Evolutionary conservation across 2,329 filamentous ascomycete species (phyloP).

Genomic region (Ascochyta koolunga): DNA sequence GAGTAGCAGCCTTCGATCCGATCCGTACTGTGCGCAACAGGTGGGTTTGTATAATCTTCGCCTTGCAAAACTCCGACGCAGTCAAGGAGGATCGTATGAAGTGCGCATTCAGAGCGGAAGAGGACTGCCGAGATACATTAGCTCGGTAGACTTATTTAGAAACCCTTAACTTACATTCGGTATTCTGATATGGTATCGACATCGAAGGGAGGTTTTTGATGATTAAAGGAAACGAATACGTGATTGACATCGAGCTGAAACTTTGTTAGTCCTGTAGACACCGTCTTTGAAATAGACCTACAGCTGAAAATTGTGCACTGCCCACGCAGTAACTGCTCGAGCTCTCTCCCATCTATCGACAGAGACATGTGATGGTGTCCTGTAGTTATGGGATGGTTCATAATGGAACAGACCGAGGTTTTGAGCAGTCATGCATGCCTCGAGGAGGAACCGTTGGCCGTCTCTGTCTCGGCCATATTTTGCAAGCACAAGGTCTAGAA

Average conservation of each 20-base stretch:
- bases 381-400: constrained; percentile 6
- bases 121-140: constrained; percentile 24
- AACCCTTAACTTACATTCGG: constrained; percentile 24
- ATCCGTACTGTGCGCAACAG: constrained; percentile 20
- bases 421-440: constrained; percentile 34
- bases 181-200: constrained; percentile 30
- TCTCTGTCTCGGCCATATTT: constrained; percentile 42
- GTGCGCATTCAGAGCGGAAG: constrained; percentile 36
- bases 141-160: background rate
- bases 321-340: constrained; percentile 38
- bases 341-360: constrained; percentile 29
- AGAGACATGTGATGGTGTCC: constrained; percentile 19
- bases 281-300: constrained; percentile 9
- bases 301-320: constrained; percentile 42
- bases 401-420: constrained; percentile 33
- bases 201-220: constrained; percentile 31
- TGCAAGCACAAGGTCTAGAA: constrained; percentile 32
- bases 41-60: constrained; percentile 6
- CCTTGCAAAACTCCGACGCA: constrained; percentile 24
- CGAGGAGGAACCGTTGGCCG: constrained; percentile 34
- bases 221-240: constrained; percentile 30
- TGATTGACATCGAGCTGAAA: constrained; percentile 35
- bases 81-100: constrained; percentile 33
- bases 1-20: constrained; percentile 29
- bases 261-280: constrained; percentile 4